Evolutionary conservation across 495 filamentous ascomycete genomes (phyloP).

Genomic region (Trichocladium antarcticum): DNA sequence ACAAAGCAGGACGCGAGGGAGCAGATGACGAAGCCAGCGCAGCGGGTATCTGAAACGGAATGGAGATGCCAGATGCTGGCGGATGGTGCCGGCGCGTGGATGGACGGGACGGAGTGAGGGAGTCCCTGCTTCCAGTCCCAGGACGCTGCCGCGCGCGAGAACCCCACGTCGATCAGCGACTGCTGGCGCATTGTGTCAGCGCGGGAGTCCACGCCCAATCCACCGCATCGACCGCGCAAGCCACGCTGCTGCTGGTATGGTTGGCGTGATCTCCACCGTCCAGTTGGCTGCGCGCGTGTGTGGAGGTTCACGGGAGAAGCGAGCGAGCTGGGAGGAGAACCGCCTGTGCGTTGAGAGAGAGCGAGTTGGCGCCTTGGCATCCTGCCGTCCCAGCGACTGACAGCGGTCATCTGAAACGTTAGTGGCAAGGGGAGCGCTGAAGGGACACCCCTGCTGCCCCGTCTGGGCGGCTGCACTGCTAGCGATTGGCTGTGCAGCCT

Average conservation of each 20-base stretch:
- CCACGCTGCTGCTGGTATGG: too few species aligned
- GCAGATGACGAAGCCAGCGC: constrained; percentile 2
- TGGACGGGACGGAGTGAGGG: too few species aligned
- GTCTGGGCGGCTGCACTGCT: constrained; percentile 7
- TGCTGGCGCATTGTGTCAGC: too few species aligned
- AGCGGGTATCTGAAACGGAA: constrained; percentile 30
- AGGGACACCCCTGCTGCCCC: constrained; percentile 7
- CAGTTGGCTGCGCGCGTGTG: too few species aligned
- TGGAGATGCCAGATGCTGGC: constrained; percentile 15
- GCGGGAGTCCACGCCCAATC: too few species aligned
- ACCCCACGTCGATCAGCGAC: too few species aligned
- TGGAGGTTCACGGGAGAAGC: too few species aligned
- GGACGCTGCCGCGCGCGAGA: too few species aligned
- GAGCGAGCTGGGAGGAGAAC: too few species aligned
- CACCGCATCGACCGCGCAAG: too few species aligned
- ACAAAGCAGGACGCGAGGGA: constrained; percentile 7
- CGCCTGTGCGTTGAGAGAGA: too few species aligned
- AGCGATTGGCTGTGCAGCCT: constrained; percentile 8
- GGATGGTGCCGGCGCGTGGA: neutral
- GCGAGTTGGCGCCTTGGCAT: neutral
- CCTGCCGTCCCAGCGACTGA: neutral
- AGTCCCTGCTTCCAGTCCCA: constrained; percentile 1
- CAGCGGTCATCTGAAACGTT: constrained; percentile 20
- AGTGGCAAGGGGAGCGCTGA: constrained; percentile 11
- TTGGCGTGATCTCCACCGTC: too few species aligned